Percentiles rank a stretch among this genome's conserved stretches.
phyloP scores from a whole-genome alignment of 2,329 filamentous ascomycete genomes.

The Ascochyta koolunga region DNA sequence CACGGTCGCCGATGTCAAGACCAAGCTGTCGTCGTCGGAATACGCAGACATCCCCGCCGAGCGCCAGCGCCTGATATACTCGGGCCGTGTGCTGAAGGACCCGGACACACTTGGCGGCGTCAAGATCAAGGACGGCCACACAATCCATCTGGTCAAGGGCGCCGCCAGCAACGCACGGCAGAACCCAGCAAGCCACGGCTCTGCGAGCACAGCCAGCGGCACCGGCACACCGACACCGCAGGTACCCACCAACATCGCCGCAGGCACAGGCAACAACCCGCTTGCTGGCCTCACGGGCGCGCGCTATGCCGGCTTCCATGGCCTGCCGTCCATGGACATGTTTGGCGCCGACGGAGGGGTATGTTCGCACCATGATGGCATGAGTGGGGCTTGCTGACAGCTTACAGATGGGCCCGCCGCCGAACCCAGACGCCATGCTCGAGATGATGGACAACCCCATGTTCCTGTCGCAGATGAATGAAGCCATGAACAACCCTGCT shows the following conservation, averaged over 20 bases:
- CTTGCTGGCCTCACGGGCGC: conserved; percentile 90
- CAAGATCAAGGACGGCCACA: conserved; percentile 96
- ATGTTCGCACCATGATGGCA: conserved; percentile 53
- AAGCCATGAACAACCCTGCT: conserved; percentile 92
- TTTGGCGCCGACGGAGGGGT: conserved; percentile 96
- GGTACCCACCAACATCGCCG: conserved; percentile 77
- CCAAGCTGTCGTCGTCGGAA: conserved; percentile 79
- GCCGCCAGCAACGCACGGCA: conserved; percentile 81
- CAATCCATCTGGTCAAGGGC: conserved; percentile 94
- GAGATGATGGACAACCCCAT: conserved; percentile 88
- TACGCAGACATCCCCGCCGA: conserved; percentile 87
- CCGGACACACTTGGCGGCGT: conserved; percentile 81
- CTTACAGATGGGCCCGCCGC: conserved; percentile 86
- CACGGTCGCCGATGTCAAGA: conserved; percentile 85
- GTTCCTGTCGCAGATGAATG: conserved; percentile 86
- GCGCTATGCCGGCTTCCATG: conserved; percentile 89
- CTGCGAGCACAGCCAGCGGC: conserved; percentile 39
- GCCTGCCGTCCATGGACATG: conserved; percentile 82
- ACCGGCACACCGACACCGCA: conserved; percentile 62
- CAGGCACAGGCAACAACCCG: conserved; percentile 81
- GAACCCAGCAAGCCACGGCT: conserved; percentile 58
- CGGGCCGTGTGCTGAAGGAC: conserved; percentile 95
- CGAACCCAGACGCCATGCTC: conserved; percentile 78
- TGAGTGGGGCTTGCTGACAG: conserved; percentile 24
- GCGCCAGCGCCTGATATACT: conserved; percentile 95